Evolutionary conservation across 176 grass and related monocot species (phyloP), one percentile per base, ranked within the genome.

Genomic region (Bolboschoenus planiculmis): DNA sequence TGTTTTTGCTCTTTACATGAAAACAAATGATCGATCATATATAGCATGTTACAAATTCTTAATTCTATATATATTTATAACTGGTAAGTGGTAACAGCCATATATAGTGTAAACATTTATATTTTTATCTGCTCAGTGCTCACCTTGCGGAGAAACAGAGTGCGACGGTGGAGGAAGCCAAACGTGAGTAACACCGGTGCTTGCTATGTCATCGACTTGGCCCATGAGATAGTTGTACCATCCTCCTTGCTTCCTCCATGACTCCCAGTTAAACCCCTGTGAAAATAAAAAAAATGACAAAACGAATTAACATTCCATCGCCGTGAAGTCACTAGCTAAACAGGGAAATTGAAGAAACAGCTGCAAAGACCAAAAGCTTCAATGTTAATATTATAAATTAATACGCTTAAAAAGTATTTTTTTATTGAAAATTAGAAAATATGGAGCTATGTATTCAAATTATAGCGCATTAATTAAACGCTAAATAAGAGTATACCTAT

Each of bases 181-280:
- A 39, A 93, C 85, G 70, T 87, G 91, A 0, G 94, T 97, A 9
- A 80, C 84, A 3, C 94, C 89, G 2, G 94, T 14, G 0, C 46
- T 85, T 18, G 89, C 91, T 85, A 97, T 86, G 79, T 91, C 89
- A 61, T 82, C 29, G 3, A 90, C 94, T 13, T 20, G 87, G 0
- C 63, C 77, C 23, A 44, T 57, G 16, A 97, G 68, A 46, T 83
- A 85, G 71, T 90, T 91, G 72, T 97, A 97, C 91, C 88, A 93
- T 0, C 94, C 94, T 5, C 89, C 91, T 29, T 97, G 86, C 48
- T 93, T 93, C 78, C 78, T 97, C 89, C 91, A 97, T 9, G 91
- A 93, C 34, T 93, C 91, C 91, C 94, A 97, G 81, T 91, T 93
- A n/a, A 97, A 97, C 2, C 94, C 94, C 89, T 97, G 64, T 10